A percentile compares a stretch with the other conserved stretches of the same genome.
phyloP scores from a whole-genome alignment of 495 filamentous ascomycete species.

The Tuber borchii region DNA sequence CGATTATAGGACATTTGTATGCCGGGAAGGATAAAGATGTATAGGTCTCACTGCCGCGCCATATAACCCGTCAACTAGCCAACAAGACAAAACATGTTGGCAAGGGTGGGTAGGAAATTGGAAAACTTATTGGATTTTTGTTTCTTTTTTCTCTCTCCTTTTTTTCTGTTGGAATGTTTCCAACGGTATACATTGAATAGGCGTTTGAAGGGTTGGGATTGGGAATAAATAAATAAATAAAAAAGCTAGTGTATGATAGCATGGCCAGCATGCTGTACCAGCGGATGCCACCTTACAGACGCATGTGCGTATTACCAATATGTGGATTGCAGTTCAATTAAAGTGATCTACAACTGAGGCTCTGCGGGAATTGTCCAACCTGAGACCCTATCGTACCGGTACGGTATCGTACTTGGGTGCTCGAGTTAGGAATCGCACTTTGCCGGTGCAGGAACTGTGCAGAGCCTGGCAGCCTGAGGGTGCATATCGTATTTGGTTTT shows the following conservation, averaged over 20 bases:
- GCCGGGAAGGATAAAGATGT: conserved; percentile 1
- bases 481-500: not conserved
- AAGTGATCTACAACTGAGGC: not conserved
- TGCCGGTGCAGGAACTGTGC: not conserved
- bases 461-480: not conserved
- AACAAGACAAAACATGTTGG: not conserved
- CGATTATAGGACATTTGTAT: conserved; percentile 1
- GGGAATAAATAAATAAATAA: not conserved
- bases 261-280: not conserved
- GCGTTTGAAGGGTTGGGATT: not conserved
- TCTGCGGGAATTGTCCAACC: conserved; percentile 5
- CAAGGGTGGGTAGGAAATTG: not conserved
- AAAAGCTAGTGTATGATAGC: not conserved
- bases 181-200: not conserved
- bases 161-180: not conserved
- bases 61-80: not conserved
- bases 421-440: not conserved
- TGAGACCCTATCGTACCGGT: not conserved
- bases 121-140: not conserved
- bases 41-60: not conserved
- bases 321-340: not conserved
- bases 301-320: not conserved
- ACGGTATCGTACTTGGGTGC: not conserved
- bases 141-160: not conserved
- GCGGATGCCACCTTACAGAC: not conserved